Percentiles rank a stretch among this genome's conserved stretches.
Conservation (phyloP, 495 filamentous ascomycete species). For the Talaromyces wortmannii region DNA sequence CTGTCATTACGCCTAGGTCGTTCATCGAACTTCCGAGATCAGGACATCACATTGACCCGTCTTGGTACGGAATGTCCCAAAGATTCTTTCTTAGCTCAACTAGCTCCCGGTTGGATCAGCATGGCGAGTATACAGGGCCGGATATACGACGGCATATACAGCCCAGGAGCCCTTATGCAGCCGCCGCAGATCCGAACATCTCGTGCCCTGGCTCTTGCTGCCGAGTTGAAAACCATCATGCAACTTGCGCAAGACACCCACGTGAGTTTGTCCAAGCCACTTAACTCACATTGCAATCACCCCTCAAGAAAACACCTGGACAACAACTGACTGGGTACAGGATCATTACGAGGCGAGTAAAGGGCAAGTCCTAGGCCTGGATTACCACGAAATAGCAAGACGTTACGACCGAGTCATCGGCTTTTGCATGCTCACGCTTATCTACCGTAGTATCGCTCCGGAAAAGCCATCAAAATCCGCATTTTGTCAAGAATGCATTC, state of each 20-base stretch:
- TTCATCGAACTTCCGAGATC: background rate
- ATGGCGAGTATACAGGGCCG: background rate
- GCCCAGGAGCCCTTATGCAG: background rate
- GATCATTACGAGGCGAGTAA: background rate
- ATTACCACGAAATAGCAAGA: conserved; percentile 4
- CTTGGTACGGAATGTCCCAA: background rate
- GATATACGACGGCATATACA: background rate
- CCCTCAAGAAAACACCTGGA: background rate
- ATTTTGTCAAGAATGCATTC: conserved; percentile 9
- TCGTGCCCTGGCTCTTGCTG: conserved; percentile 6
- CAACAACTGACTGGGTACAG: background rate
- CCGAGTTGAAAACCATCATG: conserved; percentile 7
- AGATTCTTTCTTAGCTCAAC: background rate
- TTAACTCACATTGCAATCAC: background rate
- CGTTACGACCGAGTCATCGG: conserved; percentile 7
- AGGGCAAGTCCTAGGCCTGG: conserved; percentile 5
- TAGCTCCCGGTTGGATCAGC: background rate
- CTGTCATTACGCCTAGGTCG: background rate
- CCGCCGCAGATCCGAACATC: conserved; percentile 2
- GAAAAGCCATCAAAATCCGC: conserved; percentile 3
- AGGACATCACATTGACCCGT: background rate
- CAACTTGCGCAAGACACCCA: conserved; percentile 3
- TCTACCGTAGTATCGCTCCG: conserved; percentile 10
- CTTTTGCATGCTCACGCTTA: conserved; percentile 10
- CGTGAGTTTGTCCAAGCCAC: background rate